Conservation (phyloP, 1,139 yeast genomes). For the Sporopachydermia cereana region DNA sequence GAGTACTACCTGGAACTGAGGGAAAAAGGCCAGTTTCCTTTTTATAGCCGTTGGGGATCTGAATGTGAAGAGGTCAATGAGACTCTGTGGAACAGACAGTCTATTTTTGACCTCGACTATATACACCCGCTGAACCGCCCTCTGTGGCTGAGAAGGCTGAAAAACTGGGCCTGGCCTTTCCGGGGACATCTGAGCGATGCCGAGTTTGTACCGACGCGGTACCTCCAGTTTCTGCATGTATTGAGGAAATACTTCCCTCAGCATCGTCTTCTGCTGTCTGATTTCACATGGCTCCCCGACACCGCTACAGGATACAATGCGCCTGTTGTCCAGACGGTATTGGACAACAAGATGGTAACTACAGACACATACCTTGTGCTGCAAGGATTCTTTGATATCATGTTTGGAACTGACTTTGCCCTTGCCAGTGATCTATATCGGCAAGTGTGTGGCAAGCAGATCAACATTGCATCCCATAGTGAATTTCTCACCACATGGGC, state of each 20-base stretch:
- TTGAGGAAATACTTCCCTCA: slow-evolving; percentile 60
- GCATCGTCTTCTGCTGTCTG: slow-evolving; percentile 63
- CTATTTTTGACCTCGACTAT: neutral
- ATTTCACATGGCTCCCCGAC: slow-evolving; percentile 56
- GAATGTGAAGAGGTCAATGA: neutral
- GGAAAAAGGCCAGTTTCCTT: slow-evolving; percentile 32
- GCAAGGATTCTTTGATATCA: slow-evolving; percentile 78
- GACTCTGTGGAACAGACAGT: slow-evolving; percentile 1
- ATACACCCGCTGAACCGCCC: neutral
- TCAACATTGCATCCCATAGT: slow-evolving; percentile 45
- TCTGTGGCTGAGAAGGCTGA: slow-evolving; percentile 9
- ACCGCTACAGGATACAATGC: slow-evolving; percentile 55
- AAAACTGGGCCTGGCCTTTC: slow-evolving; percentile 41
- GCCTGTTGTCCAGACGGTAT: slow-evolving; percentile 77
- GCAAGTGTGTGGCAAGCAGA: slow-evolving; percentile 51
- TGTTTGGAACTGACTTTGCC: slow-evolving; percentile 75
- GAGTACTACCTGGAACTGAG: slow-evolving; percentile 42
- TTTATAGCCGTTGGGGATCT: slow-evolving; percentile 13
- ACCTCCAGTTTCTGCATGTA: slow-evolving; percentile 54
- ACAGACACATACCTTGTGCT: slow-evolving; percentile 66
- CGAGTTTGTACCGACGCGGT: slow-evolving; percentile 72
- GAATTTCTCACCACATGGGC: slow-evolving; percentile 67
- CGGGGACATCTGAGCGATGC: slow-evolving; percentile 61
- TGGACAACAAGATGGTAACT: slow-evolving; percentile 57
- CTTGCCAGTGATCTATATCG: slow-evolving; percentile 51